Base-by-base conservation (phyloP, 306 rosid species). In the Adenanthera pavonina region DNA sequence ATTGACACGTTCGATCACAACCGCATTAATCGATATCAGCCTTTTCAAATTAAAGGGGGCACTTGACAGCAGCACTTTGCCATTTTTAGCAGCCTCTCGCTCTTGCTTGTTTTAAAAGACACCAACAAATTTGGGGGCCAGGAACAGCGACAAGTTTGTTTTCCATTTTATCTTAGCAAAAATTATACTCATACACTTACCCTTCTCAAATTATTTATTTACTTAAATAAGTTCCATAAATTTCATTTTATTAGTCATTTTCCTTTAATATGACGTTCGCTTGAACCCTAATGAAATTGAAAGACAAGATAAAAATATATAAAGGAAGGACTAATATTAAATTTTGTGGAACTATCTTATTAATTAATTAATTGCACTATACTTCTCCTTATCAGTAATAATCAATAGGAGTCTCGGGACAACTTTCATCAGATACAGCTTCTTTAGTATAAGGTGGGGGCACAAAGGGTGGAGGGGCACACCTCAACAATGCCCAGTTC, bases 401-500 rank as follows among this genome's bases (percentile, higher is more conserved):
- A 38, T 91, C 94, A 75, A 92, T 69, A 56, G 90, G 85, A 47
- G 92, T 87, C 66, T 81, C 86, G 8, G 85, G 86, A 79, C 94
- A 85, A 82, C 83, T 92, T 59, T 91, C 91, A 84, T 88, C 84
- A 3, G 89, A 80, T 74, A 83, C 81, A 76, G 54, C 72, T 72
- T 87, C 88, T 83, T 83, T 92, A 53, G 74, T 82, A 70, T 35
- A 86, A 43, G 92, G 90, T 81, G 95, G 87, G 46, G 91, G 91
- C 30, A 84, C 79, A 81, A 76, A 88, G 30, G 91, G 91, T 33
- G 91, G 91, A 43, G 86, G 38, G 2, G 88, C 79, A 69, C 91
- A 88, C 54, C 91, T 79, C 59, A 88, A 84, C 82, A 88, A 84
- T 47, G 91, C 91, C 91, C 91, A 88, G 77, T 86, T 88, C 10